Evolutionary conservation across 805 yeast genomes (phyloP), one percentile per base, ranked within the genome.

Genomic region (Yarrowia sp.): DNA sequence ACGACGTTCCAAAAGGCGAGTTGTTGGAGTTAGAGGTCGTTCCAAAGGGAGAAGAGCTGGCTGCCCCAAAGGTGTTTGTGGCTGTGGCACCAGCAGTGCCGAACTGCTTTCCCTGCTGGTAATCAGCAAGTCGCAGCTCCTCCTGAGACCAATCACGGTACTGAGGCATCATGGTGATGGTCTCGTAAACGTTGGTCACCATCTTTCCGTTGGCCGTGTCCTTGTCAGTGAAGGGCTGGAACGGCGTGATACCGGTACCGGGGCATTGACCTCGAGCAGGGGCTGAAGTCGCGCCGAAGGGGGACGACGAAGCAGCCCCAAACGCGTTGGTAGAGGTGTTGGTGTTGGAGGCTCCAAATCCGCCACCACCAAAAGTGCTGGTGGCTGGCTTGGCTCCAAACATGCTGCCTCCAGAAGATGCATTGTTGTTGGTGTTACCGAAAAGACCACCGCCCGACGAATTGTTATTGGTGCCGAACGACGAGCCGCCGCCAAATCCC

Each of bases 91-190:
- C 66, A 16, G 51, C 68, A 67, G 78, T 84, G 16, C 90, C 92
- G 67, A 68, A 84, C 67, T 84, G 81, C 72, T 95, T 81, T 64
- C 84, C 84, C 68, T 85, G 89, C 70, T 85, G 84, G 74, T 95
- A 95, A 77, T 95, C 99, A 74, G 88, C 93, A 70, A 83, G 79
- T 73, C 99, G 83, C 75, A 95, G 82, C 74, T 95, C 99, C 75
- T 66, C 98, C 71, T 86, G 83, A 0, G 97, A 89, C 70, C 76
- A 89, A 70, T 86, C 85, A 70, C 82, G 82, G 73, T 93, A 95
- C 75, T 91, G 96, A 5, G 96, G 96, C 98, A 95, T 92, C 49
- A 90, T 83, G 11, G 89, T 79, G 67, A 95, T 88, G 70, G 85
- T 85, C 75, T 93, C 90, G 76, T 80, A 92, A 58, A 80, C 76